Evolutionary conservation across 495 filamentous ascomycete species (phyloP).

Genomic region (Aspergillus funiculosus): DNA sequence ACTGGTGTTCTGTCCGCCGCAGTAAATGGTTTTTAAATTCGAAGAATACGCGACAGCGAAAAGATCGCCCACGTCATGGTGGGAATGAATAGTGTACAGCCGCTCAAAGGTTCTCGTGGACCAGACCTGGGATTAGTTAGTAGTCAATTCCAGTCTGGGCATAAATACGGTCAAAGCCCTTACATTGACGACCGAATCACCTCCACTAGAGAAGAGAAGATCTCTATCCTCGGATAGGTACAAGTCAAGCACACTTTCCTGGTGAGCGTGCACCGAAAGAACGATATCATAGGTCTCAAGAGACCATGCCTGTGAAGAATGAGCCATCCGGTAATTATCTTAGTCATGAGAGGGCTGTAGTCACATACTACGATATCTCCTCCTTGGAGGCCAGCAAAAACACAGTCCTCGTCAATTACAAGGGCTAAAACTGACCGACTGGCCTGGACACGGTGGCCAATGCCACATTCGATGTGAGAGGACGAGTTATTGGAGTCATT

Average conservation of each 20-base stretch:
- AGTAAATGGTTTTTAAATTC: slow-evolving; percentile 72
- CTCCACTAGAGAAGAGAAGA: slow-evolving; percentile 86
- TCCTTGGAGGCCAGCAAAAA: slow-evolving; percentile 78
- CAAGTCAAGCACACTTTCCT: slow-evolving; percentile 81
- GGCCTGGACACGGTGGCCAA: slow-evolving; percentile 43
- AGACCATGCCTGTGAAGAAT: slow-evolving; percentile 60
- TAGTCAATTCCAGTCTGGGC: background rate
- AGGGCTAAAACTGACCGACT: slow-evolving; percentile 45
- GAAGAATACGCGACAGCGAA: slow-evolving; percentile 87
- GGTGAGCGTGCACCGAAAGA: slow-evolving; percentile 73
- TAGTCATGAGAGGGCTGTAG: background rate
- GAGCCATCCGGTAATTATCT: slow-evolving; percentile 13
- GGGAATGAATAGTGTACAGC: slow-evolving; percentile 88
- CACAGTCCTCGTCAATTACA: slow-evolving; percentile 42
- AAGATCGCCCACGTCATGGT: slow-evolving; percentile 91
- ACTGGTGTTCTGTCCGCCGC: slow-evolving; percentile 90
- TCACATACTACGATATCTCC: slow-evolving; percentile 74
- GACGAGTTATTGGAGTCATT: slow-evolving; percentile 3
- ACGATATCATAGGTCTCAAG: slow-evolving; percentile 77
- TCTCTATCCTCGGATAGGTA: slow-evolving; percentile 66
- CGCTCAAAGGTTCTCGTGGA: slow-evolving; percentile 52
- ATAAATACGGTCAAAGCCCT: slow-evolving; percentile 22
- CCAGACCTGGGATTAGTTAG: slow-evolving; percentile 53
- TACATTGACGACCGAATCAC: slow-evolving; percentile 89
- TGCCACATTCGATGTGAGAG: slow-evolving; percentile 30